Percentiles rank a stretch among this genome's conserved stretches.
Conservation (phyloP, 1,139 yeast genomes). For the Geotrichum klebahnii region DNA sequence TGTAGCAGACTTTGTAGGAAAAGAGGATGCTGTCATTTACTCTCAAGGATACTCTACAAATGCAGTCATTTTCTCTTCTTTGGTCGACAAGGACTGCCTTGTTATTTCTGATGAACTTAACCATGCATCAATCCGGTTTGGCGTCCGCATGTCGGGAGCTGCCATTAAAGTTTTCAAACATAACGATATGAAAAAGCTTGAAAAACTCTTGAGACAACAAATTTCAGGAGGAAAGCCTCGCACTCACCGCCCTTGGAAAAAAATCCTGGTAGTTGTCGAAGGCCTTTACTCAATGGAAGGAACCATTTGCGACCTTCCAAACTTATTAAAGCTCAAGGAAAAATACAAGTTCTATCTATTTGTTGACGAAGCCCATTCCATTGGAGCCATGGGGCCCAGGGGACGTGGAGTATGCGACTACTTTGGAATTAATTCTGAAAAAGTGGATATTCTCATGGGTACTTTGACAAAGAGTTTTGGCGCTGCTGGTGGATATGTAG, state of each 20-base stretch:
- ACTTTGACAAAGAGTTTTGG: slow-evolving; percentile 96
- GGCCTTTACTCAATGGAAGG: slow-evolving; percentile 99
- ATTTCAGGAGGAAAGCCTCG: slow-evolving; percentile 96
- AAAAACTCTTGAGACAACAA: slow-evolving; percentile 73
- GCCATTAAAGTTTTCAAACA: slow-evolving; percentile 89
- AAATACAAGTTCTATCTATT: slow-evolving; percentile 86
- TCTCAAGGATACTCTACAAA: slow-evolving; percentile 97
- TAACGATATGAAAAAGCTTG: slow-evolving; percentile 80
- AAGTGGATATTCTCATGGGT: slow-evolving; percentile 90
- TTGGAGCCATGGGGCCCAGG: slow-evolving; percentile 92
- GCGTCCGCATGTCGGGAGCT: slow-evolving; percentile 89
- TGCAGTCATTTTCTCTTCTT: slow-evolving; percentile 79
- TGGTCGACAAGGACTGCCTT: slow-evolving; percentile 81
- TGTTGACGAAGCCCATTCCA: slow-evolving; percentile 96
- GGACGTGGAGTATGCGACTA: slow-evolving; percentile 96
- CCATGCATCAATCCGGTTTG: slow-evolving; percentile 93
- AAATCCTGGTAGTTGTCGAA: slow-evolving; percentile 88
- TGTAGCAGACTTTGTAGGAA: slow-evolving; percentile 83
- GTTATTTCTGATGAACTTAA: slow-evolving; percentile 91
- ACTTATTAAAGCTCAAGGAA: slow-evolving; percentile 65
- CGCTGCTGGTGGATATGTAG: slow-evolving; percentile 96
- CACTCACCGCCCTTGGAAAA: slow-evolving; percentile 95
- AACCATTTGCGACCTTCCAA: slow-evolving; percentile 82
- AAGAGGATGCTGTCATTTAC: slow-evolving; percentile 79
- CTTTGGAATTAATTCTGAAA: slow-evolving; percentile 69